Conservation (phyloP, 148 eudicot genomes). For the Fagopyrum homotropicum region DNA sequence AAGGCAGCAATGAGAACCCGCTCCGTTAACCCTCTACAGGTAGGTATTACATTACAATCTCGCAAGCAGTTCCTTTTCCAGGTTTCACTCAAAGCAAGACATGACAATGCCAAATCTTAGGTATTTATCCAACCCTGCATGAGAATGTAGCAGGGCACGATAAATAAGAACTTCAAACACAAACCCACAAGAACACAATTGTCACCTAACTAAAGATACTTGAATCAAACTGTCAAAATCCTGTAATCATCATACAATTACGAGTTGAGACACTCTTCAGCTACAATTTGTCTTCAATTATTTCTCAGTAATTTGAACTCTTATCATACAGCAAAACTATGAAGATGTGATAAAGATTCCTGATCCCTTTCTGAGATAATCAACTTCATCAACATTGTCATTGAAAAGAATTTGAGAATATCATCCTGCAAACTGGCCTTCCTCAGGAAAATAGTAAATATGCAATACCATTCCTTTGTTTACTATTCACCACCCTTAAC, state of each 20-base stretch:
- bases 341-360: no score
- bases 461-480: neutral
- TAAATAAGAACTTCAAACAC: neutral
- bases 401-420: neutral
- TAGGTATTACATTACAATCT: neutral
- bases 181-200: neutral
- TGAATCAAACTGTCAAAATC: neutral
- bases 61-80: neutral
- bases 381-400: neutral
- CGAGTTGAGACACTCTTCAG: neutral
- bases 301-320: neutral
- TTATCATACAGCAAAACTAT: neutral
- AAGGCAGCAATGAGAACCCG: neutral
- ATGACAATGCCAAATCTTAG: neutral
- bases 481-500: constrained; percentile 9
- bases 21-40: neutral
- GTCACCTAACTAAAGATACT: neutral
- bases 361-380: neutral
- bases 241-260: neutral
- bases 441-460: neutral
- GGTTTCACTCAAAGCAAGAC: neutral
- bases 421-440: neutral
- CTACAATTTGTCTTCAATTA: neutral
- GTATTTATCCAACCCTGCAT: neutral
- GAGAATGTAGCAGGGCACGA: neutral